Evolutionary conservation across 768 basidiomycete species (phyloP).

Genomic region (Tricholoma furcatifolium): DNA sequence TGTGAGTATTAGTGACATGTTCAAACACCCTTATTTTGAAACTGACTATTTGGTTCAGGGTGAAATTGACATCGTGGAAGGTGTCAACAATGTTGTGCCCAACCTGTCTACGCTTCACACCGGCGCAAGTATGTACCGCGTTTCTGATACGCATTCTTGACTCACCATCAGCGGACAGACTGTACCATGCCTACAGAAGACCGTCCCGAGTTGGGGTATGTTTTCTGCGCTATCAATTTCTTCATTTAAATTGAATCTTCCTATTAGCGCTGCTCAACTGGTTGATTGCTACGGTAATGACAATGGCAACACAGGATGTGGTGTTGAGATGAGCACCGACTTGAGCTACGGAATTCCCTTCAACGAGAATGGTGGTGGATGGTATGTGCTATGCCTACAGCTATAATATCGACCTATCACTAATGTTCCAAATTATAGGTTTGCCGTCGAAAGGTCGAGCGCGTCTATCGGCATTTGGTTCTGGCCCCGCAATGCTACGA

Average conservation of each 20-base stretch:
- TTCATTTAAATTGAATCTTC: neutral
- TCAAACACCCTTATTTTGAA: neutral
- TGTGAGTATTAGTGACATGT: constrained; percentile 8
- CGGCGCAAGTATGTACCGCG: constrained; percentile 19
- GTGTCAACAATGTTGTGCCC: constrained; percentile 37
- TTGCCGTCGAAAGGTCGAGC: constrained; percentile 59
- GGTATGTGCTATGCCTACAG: constrained; percentile 34
- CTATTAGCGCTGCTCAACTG: constrained; percentile 24
- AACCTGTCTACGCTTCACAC: constrained; percentile 38
- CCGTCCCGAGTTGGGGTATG: constrained; percentile 41
- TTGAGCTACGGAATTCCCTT: constrained; percentile 57
- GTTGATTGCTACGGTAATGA: constrained; percentile 40
- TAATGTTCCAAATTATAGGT: constrained; percentile 34
- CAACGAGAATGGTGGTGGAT: constrained; percentile 59
- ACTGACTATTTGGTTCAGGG: constrained; percentile 17
- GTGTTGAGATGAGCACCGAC: constrained; percentile 32
- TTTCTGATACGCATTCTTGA: neutral
- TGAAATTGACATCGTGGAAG: constrained; percentile 42
- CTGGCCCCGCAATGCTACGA: constrained; percentile 55
- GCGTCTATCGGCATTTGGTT: constrained; percentile 68
- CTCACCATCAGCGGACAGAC: constrained; percentile 20
- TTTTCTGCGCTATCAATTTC: neutral
- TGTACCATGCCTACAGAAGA: constrained; percentile 42
- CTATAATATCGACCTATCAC: neutral
- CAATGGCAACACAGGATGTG: constrained; percentile 46